Percentiles rank a stretch among this genome's conserved stretches.
Evolutionary conservation across 2,329 filamentous ascomycete species (phyloP).

Genomic region (Monilinia laxa): DNA sequence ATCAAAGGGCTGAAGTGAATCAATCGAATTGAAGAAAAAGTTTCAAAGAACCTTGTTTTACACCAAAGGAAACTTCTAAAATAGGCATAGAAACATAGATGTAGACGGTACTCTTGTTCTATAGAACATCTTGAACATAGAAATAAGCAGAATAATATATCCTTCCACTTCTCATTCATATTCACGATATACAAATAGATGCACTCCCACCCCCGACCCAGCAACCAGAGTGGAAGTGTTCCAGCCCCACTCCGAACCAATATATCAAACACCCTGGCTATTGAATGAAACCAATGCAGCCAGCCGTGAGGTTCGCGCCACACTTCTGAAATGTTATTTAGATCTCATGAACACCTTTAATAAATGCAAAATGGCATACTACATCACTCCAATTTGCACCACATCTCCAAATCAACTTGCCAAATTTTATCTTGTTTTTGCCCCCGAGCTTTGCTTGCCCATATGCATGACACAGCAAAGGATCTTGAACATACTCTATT

Average conservation of each 20-base stretch:
- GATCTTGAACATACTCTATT: neutral
- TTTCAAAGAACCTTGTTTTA: neutral
- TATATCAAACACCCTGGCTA: conserved; percentile 5
- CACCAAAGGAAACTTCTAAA: neutral
- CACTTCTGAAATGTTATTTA: neutral
- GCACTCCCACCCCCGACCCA: neutral
- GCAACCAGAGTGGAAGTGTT: conserved; percentile 11
- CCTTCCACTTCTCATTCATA: neutral
- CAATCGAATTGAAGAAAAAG: neutral
- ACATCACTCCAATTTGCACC: neutral
- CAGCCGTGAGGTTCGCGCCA: conserved; percentile 4
- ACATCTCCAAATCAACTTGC: neutral
- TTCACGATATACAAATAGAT: conserved; percentile 8
- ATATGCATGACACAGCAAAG: neutral
- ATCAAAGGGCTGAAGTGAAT: neutral
- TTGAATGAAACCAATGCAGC: conserved; percentile 14
- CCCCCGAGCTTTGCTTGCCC: neutral
- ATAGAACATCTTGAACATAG: neutral
- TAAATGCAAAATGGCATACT: neutral
- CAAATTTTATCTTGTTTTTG: neutral
- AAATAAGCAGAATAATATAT: neutral
- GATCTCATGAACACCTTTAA: neutral
- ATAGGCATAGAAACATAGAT: neutral
- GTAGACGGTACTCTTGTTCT: neutral
- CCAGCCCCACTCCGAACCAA: neutral